Evolutionary conservation across 257 asterid species (phyloP).

Genomic region (Leptodermis oblonga): DNA sequence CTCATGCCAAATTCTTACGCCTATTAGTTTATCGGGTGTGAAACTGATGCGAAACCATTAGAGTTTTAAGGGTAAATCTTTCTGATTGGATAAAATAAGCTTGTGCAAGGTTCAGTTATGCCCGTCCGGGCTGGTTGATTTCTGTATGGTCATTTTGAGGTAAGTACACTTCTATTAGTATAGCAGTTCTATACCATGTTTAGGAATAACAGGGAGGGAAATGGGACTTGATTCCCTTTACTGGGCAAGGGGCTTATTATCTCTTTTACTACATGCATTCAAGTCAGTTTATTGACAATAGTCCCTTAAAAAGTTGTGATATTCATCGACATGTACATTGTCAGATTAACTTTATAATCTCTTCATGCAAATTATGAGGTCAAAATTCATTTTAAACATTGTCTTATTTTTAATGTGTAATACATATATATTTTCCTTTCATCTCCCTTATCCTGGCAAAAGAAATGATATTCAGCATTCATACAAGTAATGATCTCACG

Average conservation of each 20-base stretch:
- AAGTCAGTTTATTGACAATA: not conserved
- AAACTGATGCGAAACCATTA: not conserved
- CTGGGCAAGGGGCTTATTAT: not conserved
- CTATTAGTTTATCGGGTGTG: not conserved
- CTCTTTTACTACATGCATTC: too few species aligned
- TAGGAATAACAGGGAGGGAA: not conserved
- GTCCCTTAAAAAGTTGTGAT: not conserved
- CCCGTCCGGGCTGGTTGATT: not conserved
- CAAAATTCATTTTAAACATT: not conserved
- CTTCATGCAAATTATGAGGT: not conserved
- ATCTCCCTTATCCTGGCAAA: not conserved
- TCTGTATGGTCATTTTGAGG: not conserved
- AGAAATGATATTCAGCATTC: not conserved
- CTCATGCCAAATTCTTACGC: not conserved
- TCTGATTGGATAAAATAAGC: not conserved
- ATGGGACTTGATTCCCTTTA: not conserved
- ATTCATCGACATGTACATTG: not conserved
- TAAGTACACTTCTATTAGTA: not conserved
- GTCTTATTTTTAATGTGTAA: not conserved
- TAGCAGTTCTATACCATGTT: not conserved
- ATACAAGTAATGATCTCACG: slow-evolving; percentile 3
- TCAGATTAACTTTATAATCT: not conserved
- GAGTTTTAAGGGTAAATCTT: not conserved
- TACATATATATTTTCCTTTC: not conserved
- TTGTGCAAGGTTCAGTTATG: not conserved